Conservation (phyloP, 2,329 filamentous ascomycete species). For the Capronia americana region DNA sequence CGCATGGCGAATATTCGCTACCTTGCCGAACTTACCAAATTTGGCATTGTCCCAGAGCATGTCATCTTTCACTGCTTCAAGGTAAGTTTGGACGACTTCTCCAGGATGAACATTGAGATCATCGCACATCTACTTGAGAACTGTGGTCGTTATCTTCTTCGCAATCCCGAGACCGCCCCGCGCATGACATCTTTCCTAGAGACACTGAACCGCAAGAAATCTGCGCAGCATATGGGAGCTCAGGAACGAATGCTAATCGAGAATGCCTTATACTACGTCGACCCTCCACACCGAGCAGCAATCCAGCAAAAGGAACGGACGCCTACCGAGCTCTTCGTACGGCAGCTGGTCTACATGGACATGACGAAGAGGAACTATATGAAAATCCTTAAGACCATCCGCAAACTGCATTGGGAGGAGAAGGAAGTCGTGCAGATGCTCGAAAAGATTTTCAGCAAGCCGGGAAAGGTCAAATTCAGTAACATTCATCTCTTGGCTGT, state of each 20-base stretch:
- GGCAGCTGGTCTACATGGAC: slow-evolving; percentile 90
- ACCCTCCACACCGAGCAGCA: slow-evolving; percentile 88
- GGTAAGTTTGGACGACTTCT: slow-evolving; percentile 96
- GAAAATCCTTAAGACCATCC: slow-evolving; percentile 90
- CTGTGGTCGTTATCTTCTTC: slow-evolving; percentile 89
- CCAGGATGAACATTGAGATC: slow-evolving; percentile 98
- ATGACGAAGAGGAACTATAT: slow-evolving; percentile 93
- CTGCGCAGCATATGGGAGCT: slow-evolving; percentile 90
- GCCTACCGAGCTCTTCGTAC: slow-evolving; percentile 88
- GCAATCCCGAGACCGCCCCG: slow-evolving; percentile 89
- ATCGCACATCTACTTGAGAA: slow-evolving; percentile 96
- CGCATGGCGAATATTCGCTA: slow-evolving; percentile 96
- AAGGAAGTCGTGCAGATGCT: slow-evolving; percentile 79
- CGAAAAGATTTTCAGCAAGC: slow-evolving; percentile 92
- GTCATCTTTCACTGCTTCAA: slow-evolving; percentile 99
- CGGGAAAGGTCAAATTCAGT: slow-evolving; percentile 95
- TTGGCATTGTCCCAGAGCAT: slow-evolving; percentile 96
- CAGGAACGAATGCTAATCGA: slow-evolving; percentile 98
- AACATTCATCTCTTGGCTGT: slow-evolving; percentile 94
- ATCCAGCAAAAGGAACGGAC: slow-evolving; percentile 97
- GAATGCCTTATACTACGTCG: slow-evolving; percentile 97
- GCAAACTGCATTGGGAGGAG: slow-evolving; percentile 97
- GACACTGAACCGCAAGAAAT: slow-evolving; percentile 93
- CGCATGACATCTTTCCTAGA: slow-evolving; percentile 94
- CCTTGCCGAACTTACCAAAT: slow-evolving; percentile 95